phyloP scores from a whole-genome alignment of 2,329 filamentous ascomycete species.

The Colletotrichum tabaci region DNA sequence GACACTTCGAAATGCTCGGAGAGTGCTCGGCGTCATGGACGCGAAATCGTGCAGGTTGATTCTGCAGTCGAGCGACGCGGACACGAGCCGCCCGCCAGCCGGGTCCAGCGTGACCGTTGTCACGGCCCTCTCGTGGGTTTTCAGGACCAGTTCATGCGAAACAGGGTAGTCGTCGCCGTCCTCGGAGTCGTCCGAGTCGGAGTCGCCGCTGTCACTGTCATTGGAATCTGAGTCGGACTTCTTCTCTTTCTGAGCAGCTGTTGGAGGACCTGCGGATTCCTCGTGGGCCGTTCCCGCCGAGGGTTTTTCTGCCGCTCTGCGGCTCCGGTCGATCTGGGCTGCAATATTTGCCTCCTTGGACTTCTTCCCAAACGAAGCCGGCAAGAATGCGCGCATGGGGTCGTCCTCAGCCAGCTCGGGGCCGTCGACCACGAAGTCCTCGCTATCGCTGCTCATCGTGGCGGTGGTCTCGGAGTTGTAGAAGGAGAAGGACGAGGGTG shows the following conservation, averaged over 20 bases:
- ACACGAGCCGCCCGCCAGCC: slow-evolving; percentile 86
- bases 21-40: slow-evolving; percentile 93
- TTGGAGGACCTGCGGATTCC: slow-evolving; percentile 46
- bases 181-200: slow-evolving; percentile 73
- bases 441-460: slow-evolving; percentile 71
- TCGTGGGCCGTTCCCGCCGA: slow-evolving; percentile 47
- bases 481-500: not conserved
- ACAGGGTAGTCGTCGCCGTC: slow-evolving; percentile 92
- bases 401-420: slow-evolving; percentile 73
- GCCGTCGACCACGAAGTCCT: slow-evolving; percentile 71
- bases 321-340: slow-evolving; percentile 85
- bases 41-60: slow-evolving; percentile 96
- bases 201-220: slow-evolving; percentile 63
- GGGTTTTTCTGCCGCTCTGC: slow-evolving; percentile 67
- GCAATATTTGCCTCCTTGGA: slow-evolving; percentile 80
- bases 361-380: slow-evolving; percentile 88
- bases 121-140: slow-evolving; percentile 90
- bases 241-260: slow-evolving; percentile 45
- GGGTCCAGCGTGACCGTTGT: slow-evolving; percentile 89
- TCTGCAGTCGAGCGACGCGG: slow-evolving; percentile 92
- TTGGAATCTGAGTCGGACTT: slow-evolving; percentile 46
- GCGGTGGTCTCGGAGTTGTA: not conserved
- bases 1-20: slow-evolving; percentile 92
- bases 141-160: slow-evolving; percentile 92
- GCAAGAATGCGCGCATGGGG: slow-evolving; percentile 82